A percentile compares a stretch with the other conserved stretches of the same genome.
Evolutionary conservation across 169 alveolate genomes (phyloP).

Genomic region (Fabrea salina): DNA sequence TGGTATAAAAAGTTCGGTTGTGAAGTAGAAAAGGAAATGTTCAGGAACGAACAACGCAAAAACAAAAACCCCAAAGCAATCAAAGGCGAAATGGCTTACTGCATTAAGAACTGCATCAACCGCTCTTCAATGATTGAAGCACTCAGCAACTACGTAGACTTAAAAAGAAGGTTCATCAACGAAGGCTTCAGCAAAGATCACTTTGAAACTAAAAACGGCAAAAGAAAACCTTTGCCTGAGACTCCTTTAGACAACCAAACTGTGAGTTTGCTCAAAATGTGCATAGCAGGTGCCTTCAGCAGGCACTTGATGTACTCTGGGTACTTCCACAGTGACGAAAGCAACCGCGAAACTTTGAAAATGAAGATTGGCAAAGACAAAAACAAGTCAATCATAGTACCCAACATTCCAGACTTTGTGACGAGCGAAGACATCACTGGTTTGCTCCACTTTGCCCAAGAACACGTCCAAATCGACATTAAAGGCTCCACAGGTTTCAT

Average conservation of each 20-base stretch:
- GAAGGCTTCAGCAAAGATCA: background rate
- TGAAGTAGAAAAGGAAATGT: background rate
- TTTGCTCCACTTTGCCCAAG: background rate
- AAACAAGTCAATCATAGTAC: background rate
- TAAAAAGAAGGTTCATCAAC: background rate
- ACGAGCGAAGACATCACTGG: background rate
- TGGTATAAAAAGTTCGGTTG: background rate
- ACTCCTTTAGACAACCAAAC: too few relatives aligned
- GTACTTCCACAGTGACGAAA: background rate
- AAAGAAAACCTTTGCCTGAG: background rate
- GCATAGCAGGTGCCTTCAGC: conserved; percentile 14
- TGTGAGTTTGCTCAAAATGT: too few relatives aligned
- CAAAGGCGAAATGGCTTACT: background rate
- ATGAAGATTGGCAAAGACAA: background rate
- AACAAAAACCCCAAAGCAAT: background rate
- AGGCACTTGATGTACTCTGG: conserved; percentile 5
- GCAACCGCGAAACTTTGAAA: background rate
- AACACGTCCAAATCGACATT: too few relatives aligned
- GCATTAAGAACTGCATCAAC: background rate
- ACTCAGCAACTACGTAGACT: background rate
- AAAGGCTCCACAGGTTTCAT: too few relatives aligned
- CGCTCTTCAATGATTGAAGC: background rate
- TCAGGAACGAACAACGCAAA: background rate
- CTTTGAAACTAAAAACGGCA: background rate
- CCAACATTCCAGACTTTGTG: background rate